Percentiles rank a stretch among this genome's conserved stretches.
Conservation (phyloP, 345 rosid genomes). For the Streptanthus diversifolius region DNA sequence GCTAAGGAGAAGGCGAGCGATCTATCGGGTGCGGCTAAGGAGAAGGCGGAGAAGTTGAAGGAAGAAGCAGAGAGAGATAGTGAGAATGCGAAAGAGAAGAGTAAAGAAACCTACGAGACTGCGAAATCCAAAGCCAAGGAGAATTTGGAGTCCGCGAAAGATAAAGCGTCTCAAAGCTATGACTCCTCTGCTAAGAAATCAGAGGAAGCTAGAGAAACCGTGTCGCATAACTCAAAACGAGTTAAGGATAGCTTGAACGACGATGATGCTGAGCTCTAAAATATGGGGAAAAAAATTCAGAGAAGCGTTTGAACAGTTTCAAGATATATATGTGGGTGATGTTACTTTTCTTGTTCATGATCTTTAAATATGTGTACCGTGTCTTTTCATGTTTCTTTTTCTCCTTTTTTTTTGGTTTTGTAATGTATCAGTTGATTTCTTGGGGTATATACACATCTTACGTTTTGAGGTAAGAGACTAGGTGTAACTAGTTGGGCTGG, state of each 20-base stretch:
- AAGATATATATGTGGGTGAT: background rate
- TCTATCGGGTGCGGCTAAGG: conserved; percentile 26
- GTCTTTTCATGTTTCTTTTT: background rate
- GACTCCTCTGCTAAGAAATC: conserved; percentile 29
- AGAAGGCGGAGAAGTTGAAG: conserved; percentile 28
- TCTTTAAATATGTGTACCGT: conserved; percentile 4
- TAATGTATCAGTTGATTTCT: background rate
- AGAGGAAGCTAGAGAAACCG: conserved; percentile 31
- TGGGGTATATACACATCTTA: background rate
- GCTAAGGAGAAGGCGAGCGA: conserved; percentile 33
- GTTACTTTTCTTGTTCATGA: background rate
- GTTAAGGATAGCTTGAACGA: conserved; percentile 26
- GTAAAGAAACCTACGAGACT: conserved; percentile 26
- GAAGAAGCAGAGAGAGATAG: conserved; percentile 27
- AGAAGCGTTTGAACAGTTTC: background rate
- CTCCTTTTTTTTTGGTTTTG: background rate
- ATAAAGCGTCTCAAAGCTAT: conserved; percentile 18
- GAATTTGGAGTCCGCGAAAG: conserved; percentile 32
- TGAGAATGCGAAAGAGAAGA: conserved; percentile 19
- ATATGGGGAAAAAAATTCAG: background rate
- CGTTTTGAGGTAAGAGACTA: background rate
- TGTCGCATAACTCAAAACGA: conserved; percentile 22
- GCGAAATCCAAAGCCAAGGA: conserved; percentile 24
- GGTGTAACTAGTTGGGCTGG: background rate
- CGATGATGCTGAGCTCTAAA: conserved; percentile 33